These are phyloP conservation scores for Xerocomus tenax DNA, from an alignment of 1,284 basidiomycete genomes.

Conservation along the genomic window DNA sequence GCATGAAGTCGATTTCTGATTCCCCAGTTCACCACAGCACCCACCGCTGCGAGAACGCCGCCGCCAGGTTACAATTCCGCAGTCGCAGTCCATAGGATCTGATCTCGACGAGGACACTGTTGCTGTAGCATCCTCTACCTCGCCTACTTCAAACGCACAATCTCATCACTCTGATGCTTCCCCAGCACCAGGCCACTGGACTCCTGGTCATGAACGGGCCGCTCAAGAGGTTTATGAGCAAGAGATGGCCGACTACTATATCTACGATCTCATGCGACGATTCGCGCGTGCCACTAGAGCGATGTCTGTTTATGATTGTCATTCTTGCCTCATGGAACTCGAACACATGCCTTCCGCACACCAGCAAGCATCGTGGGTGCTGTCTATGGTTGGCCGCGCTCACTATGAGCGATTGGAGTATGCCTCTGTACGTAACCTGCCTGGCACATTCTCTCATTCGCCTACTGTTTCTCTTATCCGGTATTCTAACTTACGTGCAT, in stretches of 20 bases:
- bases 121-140: slow-evolving; percentile 46
- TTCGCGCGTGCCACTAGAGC: slow-evolving; percentile 73
- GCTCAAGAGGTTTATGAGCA: slow-evolving; percentile 63
- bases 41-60: slow-evolving; percentile 52
- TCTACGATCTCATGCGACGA: slow-evolving; percentile 71
- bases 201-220: slow-evolving; percentile 52
- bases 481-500: slow-evolving; percentile 25
- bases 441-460: slow-evolving; percentile 4
- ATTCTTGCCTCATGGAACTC: slow-evolving; percentile 64
- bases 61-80: slow-evolving; percentile 42
- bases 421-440: slow-evolving; percentile 55
- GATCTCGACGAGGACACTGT: slow-evolving; percentile 58
- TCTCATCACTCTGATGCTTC: slow-evolving; percentile 55
- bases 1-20: slow-evolving; percentile 11
- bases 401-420: slow-evolving; percentile 86
- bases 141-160: slow-evolving; percentile 51
- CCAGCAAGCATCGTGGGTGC: slow-evolving; percentile 66
- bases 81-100: slow-evolving; percentile 54
- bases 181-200: slow-evolving; percentile 51
- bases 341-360: slow-evolving; percentile 70
- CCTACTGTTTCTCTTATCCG: slow-evolving; percentile 9
- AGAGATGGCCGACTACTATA: slow-evolving; percentile 70
- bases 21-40: slow-evolving; percentile 27
- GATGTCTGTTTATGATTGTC: slow-evolving; percentile 68
- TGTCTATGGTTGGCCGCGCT: slow-evolving; percentile 74